Percentiles rank a stretch among this genome's conserved stretches.
Evolutionary conservation across 192 early-diverging fungal species (phyloP).

Genomic region (Umbelopsis isabellina): DNA sequence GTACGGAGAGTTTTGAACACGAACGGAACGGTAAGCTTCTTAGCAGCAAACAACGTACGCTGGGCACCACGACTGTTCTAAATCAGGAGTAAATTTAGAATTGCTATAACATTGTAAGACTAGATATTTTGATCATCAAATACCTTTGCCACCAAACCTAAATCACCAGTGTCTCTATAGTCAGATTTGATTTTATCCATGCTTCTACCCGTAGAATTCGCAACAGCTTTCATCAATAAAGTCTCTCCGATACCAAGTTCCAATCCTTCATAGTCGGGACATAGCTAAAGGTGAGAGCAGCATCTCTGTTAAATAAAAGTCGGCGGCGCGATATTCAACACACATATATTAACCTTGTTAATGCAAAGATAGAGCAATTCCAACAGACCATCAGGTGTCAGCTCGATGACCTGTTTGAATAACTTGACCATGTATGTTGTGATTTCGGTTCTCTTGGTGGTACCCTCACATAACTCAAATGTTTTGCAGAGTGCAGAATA

Average conservation of each 20-base stretch:
- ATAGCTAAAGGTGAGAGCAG: slow-evolving; percentile 55
- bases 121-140: not conserved
- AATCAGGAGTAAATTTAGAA: not conserved
- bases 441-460: slow-evolving; percentile 88
- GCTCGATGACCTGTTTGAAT: slow-evolving; percentile 66
- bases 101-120: not conserved
- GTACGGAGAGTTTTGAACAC: slow-evolving; percentile 89
- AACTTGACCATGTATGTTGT: slow-evolving; percentile 71
- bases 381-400: slow-evolving; percentile 63
- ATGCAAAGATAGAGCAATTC: slow-evolving; percentile 90
- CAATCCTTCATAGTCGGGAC: slow-evolving; percentile 93
- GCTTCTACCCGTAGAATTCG: slow-evolving; percentile 81
- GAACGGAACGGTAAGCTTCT: slow-evolving; percentile 74
- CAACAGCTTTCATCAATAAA: slow-evolving; percentile 92
- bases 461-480: slow-evolving; percentile 86
- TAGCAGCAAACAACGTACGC: slow-evolving; percentile 79
- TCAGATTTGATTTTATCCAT: slow-evolving; percentile 80
- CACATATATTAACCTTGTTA: slow-evolving; percentile 62
- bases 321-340: not conserved
- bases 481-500: slow-evolving; percentile 89
- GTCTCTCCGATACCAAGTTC: slow-evolving; percentile 97
- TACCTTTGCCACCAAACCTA: slow-evolving; percentile 88
- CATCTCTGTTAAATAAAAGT: not conserved
- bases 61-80: slow-evolving; percentile 81
- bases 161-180: slow-evolving; percentile 77